phyloP scores from a whole-genome alignment of 768 basidiomycete genomes.

The Amanita rubescens region DNA sequence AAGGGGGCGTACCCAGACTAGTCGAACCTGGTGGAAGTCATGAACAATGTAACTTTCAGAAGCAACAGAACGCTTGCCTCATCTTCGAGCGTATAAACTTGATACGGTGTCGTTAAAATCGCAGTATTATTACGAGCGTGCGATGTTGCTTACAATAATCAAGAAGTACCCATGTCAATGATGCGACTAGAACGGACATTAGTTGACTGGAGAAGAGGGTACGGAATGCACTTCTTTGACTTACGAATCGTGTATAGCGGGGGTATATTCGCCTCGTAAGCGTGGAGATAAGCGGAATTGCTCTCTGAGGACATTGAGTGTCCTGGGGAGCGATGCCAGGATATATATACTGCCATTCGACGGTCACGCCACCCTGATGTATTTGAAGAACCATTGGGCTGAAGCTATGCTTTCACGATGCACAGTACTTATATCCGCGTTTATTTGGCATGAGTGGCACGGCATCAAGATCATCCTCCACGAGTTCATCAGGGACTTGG shows the following conservation, averaged over 20 bases:
- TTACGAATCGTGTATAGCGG: slow-evolving; percentile 3
- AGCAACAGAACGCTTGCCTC: slow-evolving; percentile 12
- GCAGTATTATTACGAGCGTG: neutral
- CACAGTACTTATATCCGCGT: too few species aligned
- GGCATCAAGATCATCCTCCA: too few species aligned
- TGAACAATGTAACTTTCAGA: too few species aligned
- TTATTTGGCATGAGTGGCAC: too few species aligned
- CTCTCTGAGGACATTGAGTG: neutral
- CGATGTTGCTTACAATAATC: slow-evolving; percentile 21
- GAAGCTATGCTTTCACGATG: too few species aligned
- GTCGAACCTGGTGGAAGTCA: slow-evolving; percentile 18
- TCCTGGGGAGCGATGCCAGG: too few species aligned
- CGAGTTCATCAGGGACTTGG: too few species aligned
- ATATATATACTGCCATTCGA: too few species aligned
- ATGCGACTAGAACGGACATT: neutral
- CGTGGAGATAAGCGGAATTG: neutral
- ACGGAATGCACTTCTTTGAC: neutral
- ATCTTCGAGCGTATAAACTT: slow-evolving; percentile 20
- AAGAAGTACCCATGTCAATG: slow-evolving; percentile 29
- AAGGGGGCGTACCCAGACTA: slow-evolving; percentile 31
- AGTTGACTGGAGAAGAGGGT: neutral
- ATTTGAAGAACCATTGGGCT: too few species aligned
- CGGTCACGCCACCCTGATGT: too few species aligned
- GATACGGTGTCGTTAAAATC: neutral
- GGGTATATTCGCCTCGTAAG: neutral